A percentile compares a stretch with the other conserved stretches of the same genome.
These are phyloP conservation scores for Gracilaria domingensis DNA, from an alignment of 23 red algal species.

Conservation along the genomic window DNA sequence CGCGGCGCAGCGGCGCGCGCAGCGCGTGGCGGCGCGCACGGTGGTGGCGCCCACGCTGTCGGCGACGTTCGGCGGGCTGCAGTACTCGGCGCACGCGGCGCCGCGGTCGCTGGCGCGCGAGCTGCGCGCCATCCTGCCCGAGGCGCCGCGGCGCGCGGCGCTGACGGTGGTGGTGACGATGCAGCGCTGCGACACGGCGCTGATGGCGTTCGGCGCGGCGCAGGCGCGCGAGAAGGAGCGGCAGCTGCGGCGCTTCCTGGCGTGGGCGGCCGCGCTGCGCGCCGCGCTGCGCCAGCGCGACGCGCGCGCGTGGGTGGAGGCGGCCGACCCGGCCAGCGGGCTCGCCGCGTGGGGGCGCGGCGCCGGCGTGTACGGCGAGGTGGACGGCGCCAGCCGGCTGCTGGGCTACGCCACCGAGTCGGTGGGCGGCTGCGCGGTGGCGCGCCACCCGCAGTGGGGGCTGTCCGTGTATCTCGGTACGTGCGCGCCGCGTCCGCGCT, in stretches of 20 bases:
- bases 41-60: constrained; percentile 37
- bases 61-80: constrained; percentile 10
- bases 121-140: constrained; percentile 39
- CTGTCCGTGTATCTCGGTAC: constrained; percentile 52
- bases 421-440: constrained; percentile 58
- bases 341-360: constrained; percentile 38
- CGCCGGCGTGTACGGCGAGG: constrained; percentile 48
- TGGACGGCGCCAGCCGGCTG: constrained; percentile 39
- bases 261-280: constrained; percentile 31
- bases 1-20: neutral
- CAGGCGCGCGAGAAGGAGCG: constrained; percentile 76
- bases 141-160: neutral
- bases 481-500: neutral
- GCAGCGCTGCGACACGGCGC: constrained; percentile 39
- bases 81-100: constrained; percentile 66
- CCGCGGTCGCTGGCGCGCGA: constrained; percentile 18
- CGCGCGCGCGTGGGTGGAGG: constrained; percentile 62
- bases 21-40: neutral
- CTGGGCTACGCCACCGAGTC: constrained; percentile 48
- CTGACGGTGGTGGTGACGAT: constrained; percentile 59
- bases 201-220: constrained; percentile 52
- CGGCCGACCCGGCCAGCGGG: constrained; percentile 70
- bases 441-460: constrained; percentile 74
- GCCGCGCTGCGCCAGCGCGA: constrained; percentile 7
- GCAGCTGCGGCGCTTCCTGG: constrained; percentile 44